These are phyloP conservation scores for Mycena epipterygia DNA, from an alignment of 768 basidiomycete genomes.

Conservation along the genomic window DNA sequence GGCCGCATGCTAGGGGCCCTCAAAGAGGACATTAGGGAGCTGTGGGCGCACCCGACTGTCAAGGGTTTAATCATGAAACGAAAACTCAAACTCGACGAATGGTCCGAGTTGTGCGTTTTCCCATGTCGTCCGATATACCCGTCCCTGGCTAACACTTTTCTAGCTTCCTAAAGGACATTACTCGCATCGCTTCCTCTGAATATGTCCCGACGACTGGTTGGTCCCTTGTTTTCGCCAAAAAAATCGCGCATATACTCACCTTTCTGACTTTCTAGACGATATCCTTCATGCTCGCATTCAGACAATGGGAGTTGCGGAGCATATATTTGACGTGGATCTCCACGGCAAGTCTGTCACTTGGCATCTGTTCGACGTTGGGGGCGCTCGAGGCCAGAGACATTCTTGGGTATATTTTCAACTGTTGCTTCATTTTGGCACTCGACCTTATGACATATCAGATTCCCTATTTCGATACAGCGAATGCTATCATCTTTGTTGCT, in stretches of 20 bases:
- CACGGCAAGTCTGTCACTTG: constrained; percentile 83
- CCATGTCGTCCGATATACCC: constrained; percentile 13
- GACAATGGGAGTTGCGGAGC: constrained; percentile 91
- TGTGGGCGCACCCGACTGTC: constrained; percentile 83
- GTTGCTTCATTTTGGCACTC: background rate
- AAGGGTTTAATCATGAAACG: constrained; percentile 76
- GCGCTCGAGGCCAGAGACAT: constrained; percentile 79
- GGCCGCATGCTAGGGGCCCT: constrained; percentile 69
- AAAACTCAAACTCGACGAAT: constrained; percentile 85
- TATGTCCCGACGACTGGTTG: constrained; percentile 85
- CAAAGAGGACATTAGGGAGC: constrained; percentile 74
- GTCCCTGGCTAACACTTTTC: constrained; percentile 30
- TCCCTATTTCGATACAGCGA: constrained; percentile 81
- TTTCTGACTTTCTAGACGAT: constrained; percentile 67
- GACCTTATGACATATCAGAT: constrained; percentile 30
- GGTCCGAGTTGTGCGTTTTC: constrained; percentile 85
- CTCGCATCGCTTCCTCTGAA: constrained; percentile 74
- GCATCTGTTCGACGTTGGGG: constrained; percentile 82
- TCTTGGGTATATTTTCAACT: constrained; percentile 69
- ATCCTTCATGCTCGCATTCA: constrained; percentile 92
- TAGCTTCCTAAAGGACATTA: constrained; percentile 84
- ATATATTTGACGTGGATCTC: constrained; percentile 85
- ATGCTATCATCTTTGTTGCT: constrained; percentile 85
- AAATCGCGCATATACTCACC: constrained; percentile 47
- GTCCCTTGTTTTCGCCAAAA: constrained; percentile 23